These are phyloP conservation scores for Yarrowia bubula DNA, from an alignment of 805 yeast species.

Conservation along the genomic window DNA sequence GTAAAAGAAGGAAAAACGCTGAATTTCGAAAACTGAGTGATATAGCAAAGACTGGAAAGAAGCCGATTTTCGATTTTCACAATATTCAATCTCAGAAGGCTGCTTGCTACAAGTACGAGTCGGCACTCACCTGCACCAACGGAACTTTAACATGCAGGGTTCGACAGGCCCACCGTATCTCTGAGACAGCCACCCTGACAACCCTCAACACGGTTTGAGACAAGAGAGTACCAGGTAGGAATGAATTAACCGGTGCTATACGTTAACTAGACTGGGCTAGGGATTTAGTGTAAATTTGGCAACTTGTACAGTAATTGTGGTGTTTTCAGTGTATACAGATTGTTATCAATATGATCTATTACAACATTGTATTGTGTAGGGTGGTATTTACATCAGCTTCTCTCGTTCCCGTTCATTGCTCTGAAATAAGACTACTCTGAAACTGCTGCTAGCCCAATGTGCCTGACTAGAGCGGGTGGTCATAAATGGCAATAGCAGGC, in stretches of 20 bases:
- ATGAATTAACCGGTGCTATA: not conserved
- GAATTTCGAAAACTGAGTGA: too few species aligned
- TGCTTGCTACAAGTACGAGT: too few species aligned
- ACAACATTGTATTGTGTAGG: too few species aligned
- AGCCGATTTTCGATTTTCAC: too few species aligned
- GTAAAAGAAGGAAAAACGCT: not conserved
- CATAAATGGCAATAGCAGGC: not conserved
- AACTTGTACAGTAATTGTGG: too few species aligned
- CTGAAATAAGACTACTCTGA: not conserved
- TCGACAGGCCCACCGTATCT: not conserved
- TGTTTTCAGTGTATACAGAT: too few species aligned
- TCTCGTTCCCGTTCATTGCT: too few species aligned
- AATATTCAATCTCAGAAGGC: not conserved
- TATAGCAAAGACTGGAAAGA: too few species aligned
- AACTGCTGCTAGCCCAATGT: not conserved
- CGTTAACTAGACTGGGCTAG: too few species aligned
- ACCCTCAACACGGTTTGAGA: not conserved
- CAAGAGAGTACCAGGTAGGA: not conserved
- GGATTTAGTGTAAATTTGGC: too few species aligned
- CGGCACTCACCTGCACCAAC: not conserved
- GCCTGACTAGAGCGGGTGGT: not conserved
- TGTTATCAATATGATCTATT: too few species aligned
- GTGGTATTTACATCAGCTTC: too few species aligned
- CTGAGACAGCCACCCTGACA: slow-evolving; percentile 2
- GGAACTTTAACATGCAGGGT: not conserved